Base-by-base conservation (phyloP, 1,139 yeast genomes). In the Taphrina pruni region DNA sequence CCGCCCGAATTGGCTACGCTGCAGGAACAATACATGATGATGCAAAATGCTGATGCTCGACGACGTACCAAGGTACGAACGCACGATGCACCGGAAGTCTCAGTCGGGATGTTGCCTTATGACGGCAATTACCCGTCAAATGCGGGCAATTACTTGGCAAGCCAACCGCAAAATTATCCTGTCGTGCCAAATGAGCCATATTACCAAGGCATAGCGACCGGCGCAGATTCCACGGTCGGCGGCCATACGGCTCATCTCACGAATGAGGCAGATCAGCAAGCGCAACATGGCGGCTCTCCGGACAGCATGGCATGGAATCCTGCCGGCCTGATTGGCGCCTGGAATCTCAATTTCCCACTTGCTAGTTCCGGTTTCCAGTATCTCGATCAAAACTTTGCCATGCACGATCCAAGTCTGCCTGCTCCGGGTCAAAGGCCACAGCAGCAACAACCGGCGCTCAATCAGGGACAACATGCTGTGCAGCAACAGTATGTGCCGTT, bases 301-400 rank as follows among this genome's bases (percentile, higher is more conserved):
- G 36, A n/a, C 36, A 21, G 36, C 11, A 50, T 50, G 54, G 36
- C 54, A 50, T 54, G 58, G 66, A 43, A 62, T 21, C 66, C 66
- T 17, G 66, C 66, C 8, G 65, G 65, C 6, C 26, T 60, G 57
- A 60, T 60, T 39, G 54, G 54, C 38, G 65, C 65, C 8, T 60
- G 65, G 65, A 48, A 60, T 39, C 32, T 39, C 35, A 60, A 60
- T 39, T 60, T 60, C 50, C 57, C 65, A 7, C 36, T 50, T 4
- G 54, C 54, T 1, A 50, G 54, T 7, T 50, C 54, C 36, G 54
- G 54, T 1, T 50, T 50, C n/a, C 36, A 50, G 54, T 50, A 50
- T 50, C 32, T 50, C n/a, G 54, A 50, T 50, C 54, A 50, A 20
- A 21, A 50, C 8, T 50, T 50, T 21, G 54, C 36, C 32, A 50